Percentiles rank a stretch among this genome's conserved stretches.
phyloP scores from a whole-genome alignment of 768 basidiomycete genomes.

The Mycena capillaripes region DNA sequence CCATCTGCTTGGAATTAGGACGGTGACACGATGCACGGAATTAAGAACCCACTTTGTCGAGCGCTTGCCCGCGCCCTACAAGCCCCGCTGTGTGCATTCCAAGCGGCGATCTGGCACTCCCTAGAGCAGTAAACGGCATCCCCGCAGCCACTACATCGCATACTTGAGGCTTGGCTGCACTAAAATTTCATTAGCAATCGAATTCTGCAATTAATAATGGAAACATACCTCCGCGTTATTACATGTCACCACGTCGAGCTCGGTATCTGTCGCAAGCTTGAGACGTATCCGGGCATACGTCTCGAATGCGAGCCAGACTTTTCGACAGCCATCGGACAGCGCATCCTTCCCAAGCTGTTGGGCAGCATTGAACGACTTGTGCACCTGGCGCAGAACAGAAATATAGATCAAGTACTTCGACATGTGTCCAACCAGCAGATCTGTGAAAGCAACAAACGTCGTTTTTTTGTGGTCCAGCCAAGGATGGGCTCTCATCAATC shows the following conservation, averaged over 20 bases:
- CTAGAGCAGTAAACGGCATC: constrained; percentile 18
- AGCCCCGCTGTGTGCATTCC: background rate
- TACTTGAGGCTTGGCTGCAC: background rate
- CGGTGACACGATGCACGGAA: background rate
- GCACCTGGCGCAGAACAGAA: constrained; percentile 25
- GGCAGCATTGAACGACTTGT: constrained; percentile 3
- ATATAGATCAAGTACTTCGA: constrained; percentile 25
- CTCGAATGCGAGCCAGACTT: constrained; percentile 7
- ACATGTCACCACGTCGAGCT: background rate
- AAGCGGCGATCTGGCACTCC: constrained; percentile 8
- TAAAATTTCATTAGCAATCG: background rate
- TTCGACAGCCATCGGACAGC: background rate
- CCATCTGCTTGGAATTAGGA: background rate
- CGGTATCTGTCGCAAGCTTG: background rate
- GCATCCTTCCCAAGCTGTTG: background rate
- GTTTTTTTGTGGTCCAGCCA: constrained; percentile 4
- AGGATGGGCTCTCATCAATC: constrained; percentile 12
- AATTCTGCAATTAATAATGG: background rate
- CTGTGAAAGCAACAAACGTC: background rate
- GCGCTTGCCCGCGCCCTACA: background rate
- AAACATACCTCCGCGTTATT: background rate
- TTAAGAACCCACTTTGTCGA: background rate
- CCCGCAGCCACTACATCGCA: constrained; percentile 21
- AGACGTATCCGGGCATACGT: background rate
- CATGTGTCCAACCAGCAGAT: constrained; percentile 2